These are phyloP conservation scores for Pichia occidentalis DNA, from an alignment of 805 yeast species.

Conservation along the genomic window DNA sequence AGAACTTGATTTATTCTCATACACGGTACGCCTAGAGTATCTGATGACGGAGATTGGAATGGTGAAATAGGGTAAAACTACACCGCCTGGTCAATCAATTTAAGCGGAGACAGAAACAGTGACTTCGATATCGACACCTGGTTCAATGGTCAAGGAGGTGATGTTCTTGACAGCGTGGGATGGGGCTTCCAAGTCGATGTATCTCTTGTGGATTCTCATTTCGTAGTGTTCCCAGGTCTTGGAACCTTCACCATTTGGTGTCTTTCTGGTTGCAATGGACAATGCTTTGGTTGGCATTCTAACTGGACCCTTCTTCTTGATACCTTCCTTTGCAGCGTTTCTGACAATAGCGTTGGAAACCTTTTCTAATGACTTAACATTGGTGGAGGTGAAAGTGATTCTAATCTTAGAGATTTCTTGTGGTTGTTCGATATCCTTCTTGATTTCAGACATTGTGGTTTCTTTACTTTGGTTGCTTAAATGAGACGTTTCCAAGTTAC, in stretches of 20 bases:
- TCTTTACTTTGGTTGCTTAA: too few relatives aligned
- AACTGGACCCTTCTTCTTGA: conserved; percentile 97
- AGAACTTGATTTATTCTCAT: conserved; percentile 23
- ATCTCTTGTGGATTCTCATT: conserved; percentile 99
- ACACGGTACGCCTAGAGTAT: conserved; percentile 60
- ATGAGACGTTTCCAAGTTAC: conserved; percentile 32
- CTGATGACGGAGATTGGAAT: not conserved
- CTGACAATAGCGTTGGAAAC: conserved; percentile 85
- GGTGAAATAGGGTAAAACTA: not conserved
- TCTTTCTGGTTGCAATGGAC: conserved; percentile 98
- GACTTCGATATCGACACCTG: conserved; percentile 98
- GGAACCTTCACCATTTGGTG: conserved; percentile 99
- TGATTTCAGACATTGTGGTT: conserved; percentile 69
- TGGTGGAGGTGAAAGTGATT: conserved; percentile 97
- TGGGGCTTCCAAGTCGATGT: conserved; percentile 97
- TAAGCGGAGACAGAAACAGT: conserved; percentile 85
- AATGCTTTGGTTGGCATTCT: conserved; percentile 99
- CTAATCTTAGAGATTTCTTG: conserved; percentile 93
- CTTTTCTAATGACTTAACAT: conserved; percentile 96
- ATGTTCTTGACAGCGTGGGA: conserved; percentile 87
- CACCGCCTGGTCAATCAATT: conserved; percentile 23
- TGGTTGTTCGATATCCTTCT: conserved; percentile 74
- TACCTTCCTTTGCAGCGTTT: conserved; percentile 77
- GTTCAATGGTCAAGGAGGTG: conserved; percentile 97
- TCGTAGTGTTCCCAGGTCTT: conserved; percentile 99